Base-by-base conservation (phyloP, 78 protist genomes). In the Dictyostelium firmibasis region DNA sequence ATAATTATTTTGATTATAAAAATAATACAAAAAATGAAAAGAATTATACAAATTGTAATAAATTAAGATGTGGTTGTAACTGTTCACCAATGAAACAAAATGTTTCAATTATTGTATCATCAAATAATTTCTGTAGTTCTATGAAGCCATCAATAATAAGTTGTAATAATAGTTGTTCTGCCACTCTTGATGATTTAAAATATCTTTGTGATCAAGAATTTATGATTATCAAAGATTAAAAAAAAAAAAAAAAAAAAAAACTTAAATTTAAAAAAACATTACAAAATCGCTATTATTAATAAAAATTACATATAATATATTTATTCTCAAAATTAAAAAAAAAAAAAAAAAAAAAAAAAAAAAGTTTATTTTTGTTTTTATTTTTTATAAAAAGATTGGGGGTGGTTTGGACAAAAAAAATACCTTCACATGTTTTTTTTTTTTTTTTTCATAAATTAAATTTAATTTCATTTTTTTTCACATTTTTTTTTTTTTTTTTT, bases 1-100 rank as follows among this genome's bases (percentile, higher is more conserved):
- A 64, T 25, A 64, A 64, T 64, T 64, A 64, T 64, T 64, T 64
- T n/a, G 74, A 64, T 64, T 64, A 64, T 64, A 64, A 64, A 64
- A 27, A n/a, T 64, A 64, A 64, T 64, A 64, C 27, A 9, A n/a
- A 64, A 64, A 64, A 64, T 64, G 31, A 64, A n/a, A 64, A 64
- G 9, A 64, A 25, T 25, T 64, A 64, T 64, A 64, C 74, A 64
- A 64, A 27, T n/a, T 25, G 31, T 64, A 64, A 64, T 64, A 64
- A 27, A 64, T n/a, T 64, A n/a, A 50, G n/a, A 50, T 50, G 2
- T 16, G 16, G 16, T 50, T 50, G 62, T 16, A 50, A 50, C 16
- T 20, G 62, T 50, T 4, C 62, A 50, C 62, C 62, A 50, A 50
- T 50, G 13, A 50, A 50, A 50, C 4, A 20, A 13, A 50, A 16